Base-by-base conservation (phyloP, 192 early-diverging fungal genomes). In the Phycomyces blakesleeanus region DNA sequence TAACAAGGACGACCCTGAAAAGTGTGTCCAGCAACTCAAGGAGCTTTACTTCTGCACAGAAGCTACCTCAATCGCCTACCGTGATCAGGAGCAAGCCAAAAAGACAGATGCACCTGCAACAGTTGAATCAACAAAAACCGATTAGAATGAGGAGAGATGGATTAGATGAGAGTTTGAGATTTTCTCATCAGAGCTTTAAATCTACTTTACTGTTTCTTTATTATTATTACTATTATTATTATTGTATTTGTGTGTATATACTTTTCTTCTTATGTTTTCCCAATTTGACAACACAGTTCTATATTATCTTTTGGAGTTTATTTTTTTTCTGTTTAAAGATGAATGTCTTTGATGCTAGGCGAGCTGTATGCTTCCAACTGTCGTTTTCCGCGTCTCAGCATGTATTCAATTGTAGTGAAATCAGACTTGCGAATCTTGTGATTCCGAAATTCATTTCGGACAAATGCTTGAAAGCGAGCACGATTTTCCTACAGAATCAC, bases 351-450 rank as follows among this genome's bases (percentile, higher is more conserved):
- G 53, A 90, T 83, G 52, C 79, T 81, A 10, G 84, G 81, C 14
- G 81, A 67, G 62, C 69, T 73, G 62, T 88, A 90, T 24, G 78
- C 77, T 51, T 88, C 79, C 40, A 90, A 67, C 55, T 87, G 83
- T 21, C 83, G 75, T 25, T 80, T 79, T 9, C 88, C 88, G 27
- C 76, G 76, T 26, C 88, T 75, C 51, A 90, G 72, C 62, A 90
- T 74, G 51, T 88, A 85, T 67, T 90, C 88, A 24, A 88, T 88
- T 2, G 88, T 84, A 12, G 80, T 64, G 69, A 88, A 85, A 55
- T 90, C 88, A 3, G 75, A 72, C 61, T 78, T 81, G 24, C 74
- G 77, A 9, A 87, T 69, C 20, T 81, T 72, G 57, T 85, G 78
- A 55, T 78, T 74, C 25, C 79, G 76, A 75, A 90, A 90, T 67